Base-by-base conservation (phyloP, 1,284 basidiomycete species). In the Ceratobasidium sp. region DNA sequence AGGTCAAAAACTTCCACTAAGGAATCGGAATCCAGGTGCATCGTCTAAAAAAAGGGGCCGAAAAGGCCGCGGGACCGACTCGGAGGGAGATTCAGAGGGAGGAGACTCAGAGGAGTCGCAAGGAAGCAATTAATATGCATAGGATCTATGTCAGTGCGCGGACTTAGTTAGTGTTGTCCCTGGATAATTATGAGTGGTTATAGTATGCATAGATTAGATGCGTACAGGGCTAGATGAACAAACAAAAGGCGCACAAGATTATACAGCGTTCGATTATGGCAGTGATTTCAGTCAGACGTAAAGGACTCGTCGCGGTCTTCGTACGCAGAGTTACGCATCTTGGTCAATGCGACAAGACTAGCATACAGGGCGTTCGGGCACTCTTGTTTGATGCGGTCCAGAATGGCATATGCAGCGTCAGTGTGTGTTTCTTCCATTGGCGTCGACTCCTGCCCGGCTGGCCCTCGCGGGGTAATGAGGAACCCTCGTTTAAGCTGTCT, bases 1-100 rank as follows among this genome's bases (percentile, higher is more conserved):
- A 85, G 94, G 94, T 44, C 92, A 96, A 82, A 95, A 96, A 81
- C 86, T 97, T 67, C 94, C 96, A 33, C 86, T 94, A 85, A 93
- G 93, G 82, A 82, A 89, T 33, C 47, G 56, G 33, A 65, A 65
- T 33, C 71, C 64, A 36, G 51, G 63, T 36, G 54, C 62, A 19
- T 64, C 62, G 5, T 41, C 60, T 45, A 57, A 67, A 47, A 69
- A 59, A 60, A 66, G 71, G 44, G 63, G 63, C 17, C 75, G 57
- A 22, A 67, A 62, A 65, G 64, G 56, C 47, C 72, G 67, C 24
- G 65, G 74, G 29, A 75, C 65, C 73, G 76, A 74, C n/a, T 74
- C 64, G 41, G 67, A 75, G 6, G 74, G 74, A 15, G 75, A 73
- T 48, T 77, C 74, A 22, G 75, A 76, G 22, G 77, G 73, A 22